These are phyloP conservation scores for Termitomyces sp. DNA, from an alignment of 768 basidiomycete genomes.

Conservation along the genomic window DNA sequence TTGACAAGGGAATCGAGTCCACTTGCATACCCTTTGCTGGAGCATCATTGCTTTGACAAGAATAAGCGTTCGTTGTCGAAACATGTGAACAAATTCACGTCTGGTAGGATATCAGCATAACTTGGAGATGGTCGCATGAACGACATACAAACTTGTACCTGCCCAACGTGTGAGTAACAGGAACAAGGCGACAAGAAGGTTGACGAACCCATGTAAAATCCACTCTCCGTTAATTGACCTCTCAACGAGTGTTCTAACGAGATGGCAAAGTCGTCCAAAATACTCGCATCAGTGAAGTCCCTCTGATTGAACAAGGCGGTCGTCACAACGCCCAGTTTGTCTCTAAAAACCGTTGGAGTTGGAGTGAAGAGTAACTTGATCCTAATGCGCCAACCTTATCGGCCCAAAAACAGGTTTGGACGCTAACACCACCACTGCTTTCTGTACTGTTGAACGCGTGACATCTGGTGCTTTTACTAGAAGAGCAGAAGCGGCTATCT, in stretches of 20 bases:
- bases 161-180: neutral
- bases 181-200: neutral
- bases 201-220: conserved; percentile 86
- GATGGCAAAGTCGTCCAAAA: conserved; percentile 82
- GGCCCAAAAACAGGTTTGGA: conserved; percentile 91
- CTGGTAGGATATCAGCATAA: conserved; percentile 30
- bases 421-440: conserved; percentile 92
- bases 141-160: conserved; percentile 67
- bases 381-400: conserved; percentile 53
- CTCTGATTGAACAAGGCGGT: conserved; percentile 84
- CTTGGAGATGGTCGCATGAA: neutral
- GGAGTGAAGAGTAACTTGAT: neutral
- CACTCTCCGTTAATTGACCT: conserved; percentile 84
- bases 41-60: conserved; percentile 93
- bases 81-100: conserved; percentile 88
- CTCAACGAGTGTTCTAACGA: conserved; percentile 74
- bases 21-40: conserved; percentile 70
- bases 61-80: conserved; percentile 87
- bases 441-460: conserved; percentile 94
- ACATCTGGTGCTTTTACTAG: conserved; percentile 79
- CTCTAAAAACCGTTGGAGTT: conserved; percentile 34
- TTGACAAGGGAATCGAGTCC: neutral
- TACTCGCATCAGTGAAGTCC: conserved; percentile 82
- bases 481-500: conserved; percentile 77
- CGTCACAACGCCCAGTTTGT: conserved; percentile 93